Evolutionary conservation across 1,284 basidiomycete genomes (phyloP), one percentile per base, ranked within the genome.

Genomic region (Puccinia polysora): DNA sequence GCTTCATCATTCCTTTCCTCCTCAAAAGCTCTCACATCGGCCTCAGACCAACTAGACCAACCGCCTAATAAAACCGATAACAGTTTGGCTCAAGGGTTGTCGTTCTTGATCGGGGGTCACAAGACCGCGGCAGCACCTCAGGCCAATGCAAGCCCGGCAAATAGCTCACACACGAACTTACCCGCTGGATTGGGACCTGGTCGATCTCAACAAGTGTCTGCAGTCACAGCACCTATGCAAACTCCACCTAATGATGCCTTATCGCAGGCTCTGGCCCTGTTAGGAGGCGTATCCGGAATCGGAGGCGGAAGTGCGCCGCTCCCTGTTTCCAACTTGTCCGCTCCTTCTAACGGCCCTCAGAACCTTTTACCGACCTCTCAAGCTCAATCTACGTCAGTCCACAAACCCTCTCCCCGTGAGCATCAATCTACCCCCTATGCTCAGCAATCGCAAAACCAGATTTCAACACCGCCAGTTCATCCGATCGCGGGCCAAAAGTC

Each of bases 1-100:
- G 25, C 32, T 14, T 7, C 53, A 32, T 10, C 53, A 4, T 43
- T 43, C 20, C 25, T 60, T 7, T 20, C 36, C 20, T 60, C 40
- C 32, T 43, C 58, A 18, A 36, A 60, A 32, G 3, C 58, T 5
- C 38, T 38, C 20, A 30, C 53, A 2, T 50, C 28, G 32, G 32
- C 53, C 14, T 56, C 53, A 60, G 23, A 25, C 15, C 36, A 40
- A 45, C 5, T 23, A 3, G 25, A 40, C 25, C 36, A 60, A 45
- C 14, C 36, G 6, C 8, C 40, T 15, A 60, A 40, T 25, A 40
- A 52, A n/a, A 49, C 63, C 20, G 63, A 65, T 40, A 34, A 50
- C 20, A 65, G 23, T 65, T 53, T 65, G 49, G 49, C 50, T 18
- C 63, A 65, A 65, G 50, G 63, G 20, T 50, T 65, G 6, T 53